Evolutionary conservation across 257 asterid species (phyloP).

Genomic region (Solanum sitiens): DNA sequence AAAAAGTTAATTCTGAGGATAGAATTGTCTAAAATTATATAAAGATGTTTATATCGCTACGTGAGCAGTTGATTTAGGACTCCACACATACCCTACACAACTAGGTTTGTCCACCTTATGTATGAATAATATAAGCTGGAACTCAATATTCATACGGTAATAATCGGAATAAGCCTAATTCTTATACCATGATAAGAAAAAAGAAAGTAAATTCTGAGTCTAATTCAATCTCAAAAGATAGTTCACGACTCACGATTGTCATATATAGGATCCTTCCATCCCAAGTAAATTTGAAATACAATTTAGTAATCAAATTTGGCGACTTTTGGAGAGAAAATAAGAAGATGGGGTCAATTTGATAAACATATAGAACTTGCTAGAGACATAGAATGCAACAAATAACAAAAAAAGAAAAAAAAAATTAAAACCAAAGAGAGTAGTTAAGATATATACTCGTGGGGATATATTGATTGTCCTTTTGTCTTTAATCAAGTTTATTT

Average conservation of each 20-base stretch:
- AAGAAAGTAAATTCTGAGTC: background rate
- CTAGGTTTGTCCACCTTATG: background rate
- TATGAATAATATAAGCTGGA: background rate
- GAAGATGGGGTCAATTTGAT: background rate
- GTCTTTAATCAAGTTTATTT: background rate
- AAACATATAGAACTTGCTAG: background rate
- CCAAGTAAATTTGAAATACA: background rate
- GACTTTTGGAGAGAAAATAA: background rate
- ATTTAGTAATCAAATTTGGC: background rate
- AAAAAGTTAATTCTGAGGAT: background rate
- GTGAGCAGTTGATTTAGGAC: background rate
- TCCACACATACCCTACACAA: background rate
- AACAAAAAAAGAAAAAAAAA: no score
- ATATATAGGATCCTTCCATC: background rate
- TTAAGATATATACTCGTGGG: background rate
- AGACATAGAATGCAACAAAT: background rate
- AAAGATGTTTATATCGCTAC: background rate
- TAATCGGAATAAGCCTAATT: background rate
- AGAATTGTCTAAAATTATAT: background rate
- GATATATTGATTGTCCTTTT: background rate
- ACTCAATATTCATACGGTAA: background rate
- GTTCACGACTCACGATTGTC: background rate
- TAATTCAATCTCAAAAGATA: background rate
- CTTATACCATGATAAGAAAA: background rate
- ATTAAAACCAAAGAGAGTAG: background rate